Base-by-base conservation (phyloP, 2,329 filamentous ascomycete species). In the Botrytis hyacinthi region DNA sequence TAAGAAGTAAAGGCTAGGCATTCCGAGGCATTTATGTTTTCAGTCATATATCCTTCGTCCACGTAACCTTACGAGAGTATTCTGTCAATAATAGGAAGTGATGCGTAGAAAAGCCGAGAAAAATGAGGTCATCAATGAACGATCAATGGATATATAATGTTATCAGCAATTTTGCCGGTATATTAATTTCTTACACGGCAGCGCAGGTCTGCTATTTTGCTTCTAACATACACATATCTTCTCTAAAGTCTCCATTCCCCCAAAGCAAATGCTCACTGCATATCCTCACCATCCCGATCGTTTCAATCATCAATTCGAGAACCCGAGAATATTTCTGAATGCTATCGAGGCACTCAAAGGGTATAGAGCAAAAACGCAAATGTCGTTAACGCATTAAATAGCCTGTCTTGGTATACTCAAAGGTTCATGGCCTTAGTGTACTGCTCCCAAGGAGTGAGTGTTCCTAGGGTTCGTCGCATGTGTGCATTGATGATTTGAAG, bases 401-500 rank as follows among this genome's bases (percentile, higher is more conserved):
- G n/a, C 66, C 37, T 57, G 18, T 26, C 35, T 16, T 57, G 4
- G 37, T 61, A 35, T 46, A 46, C n/a, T 70, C 29, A 70, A 6
- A 42, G 66, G 48, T 73, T 70, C 7, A 74, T 78, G 12, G 77
- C 77, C 67, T 67, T 75, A 42, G 74, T 72, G 51, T 77, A 78
- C 16, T 78, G 73, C 1, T 78, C 76, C 73, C 75, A 98, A 3
- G 93, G 91, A 6, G 95, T 98, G 78, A 97, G 86, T 10, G 94
- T 93, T 73, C 95, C 95, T 57, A 99, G 86, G 0, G 95, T 94
- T 78, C 95, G 92, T 81, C 91, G 90, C 90, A 96, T 95, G 83
- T 97, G 94, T 46, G 93, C 92, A 78, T 93, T 95, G 74, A 97
- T 87, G 78, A 98, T 93, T 77, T 95, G 91, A 75, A 98, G 86